Evolutionary conservation across 2,329 filamentous ascomycete species (phyloP), one percentile per base, ranked within the genome.

Genomic region (Colletotrichum lini): DNA sequence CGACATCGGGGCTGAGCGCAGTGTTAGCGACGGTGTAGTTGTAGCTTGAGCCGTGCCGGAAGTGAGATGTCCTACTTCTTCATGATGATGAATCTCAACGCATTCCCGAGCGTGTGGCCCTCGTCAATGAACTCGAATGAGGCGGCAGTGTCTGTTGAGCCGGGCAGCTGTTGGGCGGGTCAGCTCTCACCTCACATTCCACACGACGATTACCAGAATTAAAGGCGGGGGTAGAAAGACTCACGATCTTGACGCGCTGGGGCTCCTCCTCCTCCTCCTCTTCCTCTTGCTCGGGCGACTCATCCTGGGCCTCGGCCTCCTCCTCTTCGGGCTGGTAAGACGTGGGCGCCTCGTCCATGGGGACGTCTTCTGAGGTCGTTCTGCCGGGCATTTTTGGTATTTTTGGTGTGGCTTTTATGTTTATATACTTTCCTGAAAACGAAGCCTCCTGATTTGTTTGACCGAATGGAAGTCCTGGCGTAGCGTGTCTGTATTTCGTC

Each of bases 71-170:
- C 65, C 5, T 65, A 98, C 96, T 99, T 99, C 84, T 98, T 98
- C 94, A 98, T 98, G 78, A 99, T 97, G 74, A 98, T 93, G 80
- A 95, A 98, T 78, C 96, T 90, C 76, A 99, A 84, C 12, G 95
- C 94, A 82, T 99, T 99, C 38, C 96, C 96, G 63, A 99, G 86
- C 0, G 96, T 99, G 82, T 99, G 96, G 53, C 97, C 95, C 84
- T 99, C 96, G 56, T 94, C 92, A 72, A 93, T 90, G 77, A 99
- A 97, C 80, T 98, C 94, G 80, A 98, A 99, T 18, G 95, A 98
- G 40, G 96, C 96, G 5, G 95, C 95, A 10, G 93, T 96, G 60
- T 96, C 93, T 83, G 89, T 93, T 66, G 94, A 93, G 58, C 95
- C 95, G 45, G 94, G 93, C 38, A 98, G 86, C 96, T 98, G 71